phyloP scores from a whole-genome alignment of 108 stramenopile species.

The Thalassiosira profunda region DNA sequence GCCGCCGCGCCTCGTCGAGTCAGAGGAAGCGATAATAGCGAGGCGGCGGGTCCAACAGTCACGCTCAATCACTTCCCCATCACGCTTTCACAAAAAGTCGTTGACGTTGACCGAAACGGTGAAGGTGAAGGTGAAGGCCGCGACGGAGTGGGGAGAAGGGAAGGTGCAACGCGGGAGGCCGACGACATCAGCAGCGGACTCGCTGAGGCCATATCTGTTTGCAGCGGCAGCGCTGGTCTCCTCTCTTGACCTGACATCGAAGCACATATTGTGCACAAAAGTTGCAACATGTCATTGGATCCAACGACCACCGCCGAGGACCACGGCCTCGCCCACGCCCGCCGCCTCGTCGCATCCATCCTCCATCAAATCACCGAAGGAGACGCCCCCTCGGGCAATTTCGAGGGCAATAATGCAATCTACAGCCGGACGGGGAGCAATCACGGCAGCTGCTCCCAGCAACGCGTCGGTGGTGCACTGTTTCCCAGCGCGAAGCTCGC shows the following conservation, averaged over 20 bases:
- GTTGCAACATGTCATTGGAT: too few species aligned
- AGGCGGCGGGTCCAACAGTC: too few species aligned
- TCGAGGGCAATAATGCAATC: slow-evolving; percentile 26
- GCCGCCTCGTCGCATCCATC: slow-evolving; percentile 57
- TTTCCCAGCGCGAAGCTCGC: slow-evolving; percentile 28
- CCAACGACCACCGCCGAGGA: background rate
- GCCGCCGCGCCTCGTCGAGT: too few species aligned
- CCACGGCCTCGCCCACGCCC: slow-evolving; percentile 40
- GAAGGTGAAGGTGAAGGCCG: too few species aligned
- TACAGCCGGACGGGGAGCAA: background rate
- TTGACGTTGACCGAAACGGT: too few species aligned
- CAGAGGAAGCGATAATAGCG: too few species aligned
- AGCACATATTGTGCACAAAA: too few species aligned
- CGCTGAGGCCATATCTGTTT: background rate
- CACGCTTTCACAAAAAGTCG: too few species aligned
- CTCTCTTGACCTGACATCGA: too few species aligned
- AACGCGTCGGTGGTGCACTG: slow-evolving; percentile 4
- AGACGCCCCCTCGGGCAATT: slow-evolving; percentile 75
- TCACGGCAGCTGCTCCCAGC: background rate
- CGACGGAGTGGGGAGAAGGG: too few species aligned
- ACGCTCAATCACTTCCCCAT: too few species aligned
- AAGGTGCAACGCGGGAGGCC: too few species aligned
- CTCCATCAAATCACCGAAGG: slow-evolving; percentile 68
- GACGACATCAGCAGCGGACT: background rate
- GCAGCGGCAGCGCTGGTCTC: background rate